Percentiles rank a stretch among this genome's conserved stretches.
Conservation (phyloP, 1,284 basidiomycete genomes). For the Ceratorhiza oryzae-sativae region DNA sequence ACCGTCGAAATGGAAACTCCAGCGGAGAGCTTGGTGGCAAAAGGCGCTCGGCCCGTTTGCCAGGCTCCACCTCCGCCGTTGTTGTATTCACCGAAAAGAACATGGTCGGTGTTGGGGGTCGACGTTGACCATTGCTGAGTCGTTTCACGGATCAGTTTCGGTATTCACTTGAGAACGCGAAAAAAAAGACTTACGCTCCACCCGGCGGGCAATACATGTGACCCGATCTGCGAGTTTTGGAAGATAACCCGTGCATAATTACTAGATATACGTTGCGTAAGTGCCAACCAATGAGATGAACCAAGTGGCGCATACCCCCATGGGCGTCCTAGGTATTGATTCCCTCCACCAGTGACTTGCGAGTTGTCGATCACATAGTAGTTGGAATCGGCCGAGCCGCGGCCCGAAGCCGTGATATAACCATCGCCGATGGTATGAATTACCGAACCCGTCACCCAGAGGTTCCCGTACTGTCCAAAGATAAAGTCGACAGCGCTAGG, state of each 20-base stretch:
- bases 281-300: not conserved
- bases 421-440: slow-evolving; percentile 41
- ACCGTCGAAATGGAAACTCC: slow-evolving; percentile 30
- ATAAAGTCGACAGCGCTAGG: slow-evolving; percentile 9
- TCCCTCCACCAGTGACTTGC: slow-evolving; percentile 37
- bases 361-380: slow-evolving; percentile 43
- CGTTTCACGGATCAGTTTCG: not conserved
- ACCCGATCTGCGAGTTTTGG: slow-evolving; percentile 38
- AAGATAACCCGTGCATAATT: slow-evolving; percentile 44
- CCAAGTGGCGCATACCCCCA: not conserved
- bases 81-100: slow-evolving; percentile 43
- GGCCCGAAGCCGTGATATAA: slow-evolving; percentile 43
- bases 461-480: slow-evolving; percentile 7
- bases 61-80: slow-evolving; percentile 40
- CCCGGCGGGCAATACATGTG: slow-evolving; percentile 32
- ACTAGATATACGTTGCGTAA: not conserved
- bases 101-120: slow-evolving; percentile 42
- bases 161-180: not conserved
- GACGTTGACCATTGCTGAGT: slow-evolving; percentile 35
- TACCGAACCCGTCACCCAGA: slow-evolving; percentile 39
- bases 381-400: slow-evolving; percentile 40
- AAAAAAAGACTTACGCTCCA: slow-evolving; percentile 21
- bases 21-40: slow-evolving; percentile 35
- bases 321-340: slow-evolving; percentile 35
- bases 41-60: slow-evolving; percentile 27